These are phyloP conservation scores for Ophiostoma novo-ulmi DNA, from an alignment of 2,329 filamentous ascomycete genomes.

Conservation along the genomic window DNA sequence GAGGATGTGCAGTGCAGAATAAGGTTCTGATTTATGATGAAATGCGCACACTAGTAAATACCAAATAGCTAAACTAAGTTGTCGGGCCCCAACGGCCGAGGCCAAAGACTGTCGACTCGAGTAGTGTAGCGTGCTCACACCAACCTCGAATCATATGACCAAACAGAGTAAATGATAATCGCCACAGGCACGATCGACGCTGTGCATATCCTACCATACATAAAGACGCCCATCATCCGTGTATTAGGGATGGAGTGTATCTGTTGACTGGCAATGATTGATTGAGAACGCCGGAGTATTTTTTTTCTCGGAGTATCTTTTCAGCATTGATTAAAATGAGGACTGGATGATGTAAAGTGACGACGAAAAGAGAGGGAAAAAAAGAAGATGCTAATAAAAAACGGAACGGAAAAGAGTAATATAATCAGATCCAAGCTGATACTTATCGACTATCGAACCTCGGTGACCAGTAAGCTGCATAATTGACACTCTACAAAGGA, in stretches of 20 bases:
- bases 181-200: neutral
- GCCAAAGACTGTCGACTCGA: neutral
- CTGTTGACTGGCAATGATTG: neutral
- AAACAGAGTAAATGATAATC: neutral
- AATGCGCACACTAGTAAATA: neutral
- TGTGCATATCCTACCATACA: neutral
- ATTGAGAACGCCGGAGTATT: neutral
- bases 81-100: neutral
- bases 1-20: neutral
- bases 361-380: neutral
- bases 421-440: neutral
- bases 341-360: too few relatives aligned
- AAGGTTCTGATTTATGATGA: neutral
- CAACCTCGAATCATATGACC: neutral
- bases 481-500: neutral
- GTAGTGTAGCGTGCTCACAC: neutral
- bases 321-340: neutral
- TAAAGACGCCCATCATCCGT: neutral
- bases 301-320: neutral
- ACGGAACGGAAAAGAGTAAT: neutral
- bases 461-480: neutral
- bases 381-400: neutral
- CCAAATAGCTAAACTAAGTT: neutral
- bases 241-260: neutral
- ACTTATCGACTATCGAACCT: neutral